Base-by-base conservation (phyloP, 2,329 filamentous ascomycete species). In the Colletotrichum zoysiae region DNA sequence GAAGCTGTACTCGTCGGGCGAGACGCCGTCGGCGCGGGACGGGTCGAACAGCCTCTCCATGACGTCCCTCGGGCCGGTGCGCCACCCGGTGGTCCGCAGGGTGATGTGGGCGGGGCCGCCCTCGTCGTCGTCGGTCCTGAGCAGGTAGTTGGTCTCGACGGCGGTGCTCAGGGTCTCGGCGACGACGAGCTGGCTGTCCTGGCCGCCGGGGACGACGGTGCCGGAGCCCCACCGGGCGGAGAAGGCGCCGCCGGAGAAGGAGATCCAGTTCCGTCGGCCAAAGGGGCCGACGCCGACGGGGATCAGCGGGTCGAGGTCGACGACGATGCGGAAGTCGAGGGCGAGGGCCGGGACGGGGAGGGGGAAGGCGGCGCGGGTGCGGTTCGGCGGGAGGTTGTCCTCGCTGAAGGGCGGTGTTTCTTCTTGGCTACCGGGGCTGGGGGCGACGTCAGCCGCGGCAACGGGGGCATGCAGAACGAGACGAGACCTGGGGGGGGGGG, bases 311-410 rank as follows among this genome's bases (percentile, higher is more conserved):
- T 84, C 83, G 38, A 86, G 78, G 23, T 78, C 79, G 18, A 87
- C 85, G 51, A 84, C 83, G 77, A 88, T 83, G 67, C 85, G 84
- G 74, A 87, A 86, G 75, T 87, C 85, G 57, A 86, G 85, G 62
- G 81, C 82, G 61, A 86, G 81, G 48, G 79, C 81, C 6, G 85
- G 85, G 75, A 82, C 81, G 18, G 86, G 85, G 62, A 87, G 82
- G 5, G 79, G 79, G 44, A 86, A 74, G 51, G 79, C 76, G 23
- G 85, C 82, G 73, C 82, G 81, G n/a, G 83, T 82, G 48, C 83
- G 44, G 86, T 86, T 74, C 46, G 58, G 11, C 6, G 71, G 67
- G 57, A 73, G 71, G 59, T 44, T 50, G 23, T 59, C 61, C 48
- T 71, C 59, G 40, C 48, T 40, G 64, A 70, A 72, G 51, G 40